A percentile compares a stretch with the other conserved stretches of the same genome.
Evolutionary conservation across 2,329 filamentous ascomycete genomes (phyloP).

Genomic region (Tolypocladium ophioglossoides): DNA sequence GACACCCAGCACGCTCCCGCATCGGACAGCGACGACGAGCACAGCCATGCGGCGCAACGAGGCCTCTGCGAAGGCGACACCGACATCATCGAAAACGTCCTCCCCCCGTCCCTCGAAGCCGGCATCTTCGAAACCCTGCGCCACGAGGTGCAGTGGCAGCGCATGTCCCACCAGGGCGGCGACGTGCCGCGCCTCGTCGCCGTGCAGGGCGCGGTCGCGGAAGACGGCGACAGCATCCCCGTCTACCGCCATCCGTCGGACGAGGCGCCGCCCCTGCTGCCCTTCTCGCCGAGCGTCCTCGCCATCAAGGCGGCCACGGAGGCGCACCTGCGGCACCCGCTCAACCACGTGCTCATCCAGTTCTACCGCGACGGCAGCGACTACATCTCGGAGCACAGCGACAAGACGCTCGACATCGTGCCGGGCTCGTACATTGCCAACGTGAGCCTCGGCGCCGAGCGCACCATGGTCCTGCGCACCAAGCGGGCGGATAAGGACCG

Average conservation of each 20-base stretch:
- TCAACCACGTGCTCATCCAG: conserved; percentile 92
- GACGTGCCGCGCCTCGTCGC: conserved; percentile 86
- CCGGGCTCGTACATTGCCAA: conserved; percentile 79
- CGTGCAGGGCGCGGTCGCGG: conserved; percentile 64
- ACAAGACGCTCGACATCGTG: conserved; percentile 90
- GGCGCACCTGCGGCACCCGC: conserved; percentile 58
- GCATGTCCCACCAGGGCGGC: conserved; percentile 85
- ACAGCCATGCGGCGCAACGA: conserved; percentile 25
- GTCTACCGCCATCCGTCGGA: conserved; percentile 94
- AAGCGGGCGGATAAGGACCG: conserved; percentile 49
- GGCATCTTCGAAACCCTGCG: conserved; percentile 60
- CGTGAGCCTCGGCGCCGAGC: conserved; percentile 81
- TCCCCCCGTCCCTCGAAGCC: conserved; percentile 45
- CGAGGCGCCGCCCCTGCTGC: conserved; percentile 65
- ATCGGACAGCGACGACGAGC: conserved; percentile 2
- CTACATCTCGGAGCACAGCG: conserved; percentile 92
- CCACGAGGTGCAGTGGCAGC: conserved; percentile 74
- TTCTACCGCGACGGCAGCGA: conserved; percentile 83
- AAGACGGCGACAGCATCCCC: conserved; percentile 60
- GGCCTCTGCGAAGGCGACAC: conserved; percentile 74
- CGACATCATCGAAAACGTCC: conserved; percentile 57
- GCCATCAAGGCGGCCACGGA: conserved; percentile 61
- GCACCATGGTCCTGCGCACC: conserved; percentile 81
- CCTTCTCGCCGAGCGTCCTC: conserved; percentile 65
- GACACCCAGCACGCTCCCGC: neutral